Conservation (phyloP, 306 rosid genomes). For the Aeschynomene evenia region DNA sequence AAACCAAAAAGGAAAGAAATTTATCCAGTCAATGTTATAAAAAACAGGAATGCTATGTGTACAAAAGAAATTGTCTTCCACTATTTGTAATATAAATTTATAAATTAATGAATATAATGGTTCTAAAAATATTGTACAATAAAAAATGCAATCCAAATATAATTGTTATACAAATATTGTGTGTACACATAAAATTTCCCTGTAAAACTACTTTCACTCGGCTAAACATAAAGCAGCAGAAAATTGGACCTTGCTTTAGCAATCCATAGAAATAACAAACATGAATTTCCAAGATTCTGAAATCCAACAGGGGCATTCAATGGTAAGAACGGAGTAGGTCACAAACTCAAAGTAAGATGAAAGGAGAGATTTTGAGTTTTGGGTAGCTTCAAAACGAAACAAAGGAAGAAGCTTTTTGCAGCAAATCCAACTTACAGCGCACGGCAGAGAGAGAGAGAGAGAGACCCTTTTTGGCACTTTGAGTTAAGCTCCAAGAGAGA, state of each 20-base stretch:
- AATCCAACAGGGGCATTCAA: neutral
- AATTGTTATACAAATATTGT: too few relatives aligned
- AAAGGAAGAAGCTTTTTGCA: conserved; percentile 16
- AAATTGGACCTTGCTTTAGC: neutral
- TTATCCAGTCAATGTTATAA: neutral
- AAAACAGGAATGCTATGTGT: too few relatives aligned
- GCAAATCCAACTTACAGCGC: conserved; percentile 15
- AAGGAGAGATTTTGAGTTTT: neutral
- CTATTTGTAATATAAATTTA: too few relatives aligned
- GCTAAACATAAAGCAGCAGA: neutral
- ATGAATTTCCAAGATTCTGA: neutral
- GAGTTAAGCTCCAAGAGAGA: conserved; percentile 3
- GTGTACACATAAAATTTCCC: too few relatives aligned
- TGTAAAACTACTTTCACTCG: neutral
- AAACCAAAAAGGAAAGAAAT: neutral
- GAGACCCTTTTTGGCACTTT: neutral
- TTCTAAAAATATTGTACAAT: too few relatives aligned
- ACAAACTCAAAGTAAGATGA: conserved; percentile 9
- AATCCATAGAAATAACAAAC: neutral
- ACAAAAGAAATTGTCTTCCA: too few relatives aligned
- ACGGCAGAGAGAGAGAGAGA: conserved; percentile 5
- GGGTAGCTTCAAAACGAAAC: conserved; percentile 27
- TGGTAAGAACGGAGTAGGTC: neutral
- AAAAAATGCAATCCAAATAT: too few relatives aligned
- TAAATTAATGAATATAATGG: too few relatives aligned